Evolutionary conservation across 768 basidiomycete genomes (phyloP), one percentile per base, ranked within the genome.

Genomic region (Tulasnella sp.): DNA sequence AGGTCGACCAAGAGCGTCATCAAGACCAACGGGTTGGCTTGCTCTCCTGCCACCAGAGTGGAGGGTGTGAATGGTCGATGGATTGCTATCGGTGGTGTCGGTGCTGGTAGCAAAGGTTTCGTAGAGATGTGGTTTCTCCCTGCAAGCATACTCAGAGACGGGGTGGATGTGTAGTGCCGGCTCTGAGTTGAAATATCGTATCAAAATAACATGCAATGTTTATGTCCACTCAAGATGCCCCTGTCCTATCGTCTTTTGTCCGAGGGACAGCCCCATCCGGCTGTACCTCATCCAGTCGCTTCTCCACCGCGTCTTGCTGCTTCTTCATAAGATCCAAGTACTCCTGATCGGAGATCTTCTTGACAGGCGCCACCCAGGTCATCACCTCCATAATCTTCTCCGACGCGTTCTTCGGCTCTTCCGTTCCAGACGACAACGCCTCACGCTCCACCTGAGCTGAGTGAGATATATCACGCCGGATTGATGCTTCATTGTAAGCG

Each of bases 401-500:
- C 3, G 70, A 67, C 17, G 70, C 52, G 4, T 67, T 52, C 42
- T 48, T 47, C 19, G 58, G 54, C 11, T 47, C 48, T 24, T 24
- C 32, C 13, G 32, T 38, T n/a, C 58, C 44, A 19, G 27, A 50
- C 45, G 45, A 27, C 21, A 45, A 45, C 19, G 19, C 9, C 43
- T 15, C 24, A n/a, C 19, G 41, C 51, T 52, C 62, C 44, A 63
- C 65, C 63, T 63, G 49, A 9, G 19, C 27, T 8, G 51, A 29
- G 19, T 52, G 51, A 24, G 9, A 4, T 21, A 23, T 19, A 30
- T 32, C 11, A 11, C 17, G 47, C 84, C 66, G 60, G 81, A 79
- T 68, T 77, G 77, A 59, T 91, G 82, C 59, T 68, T 88, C 84
- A 67, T 93, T 94, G 70, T 77, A 82, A 10, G 74, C 74, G 63